Conservation (phyloP, 257 asterid species). For the Plantago major region DNA sequence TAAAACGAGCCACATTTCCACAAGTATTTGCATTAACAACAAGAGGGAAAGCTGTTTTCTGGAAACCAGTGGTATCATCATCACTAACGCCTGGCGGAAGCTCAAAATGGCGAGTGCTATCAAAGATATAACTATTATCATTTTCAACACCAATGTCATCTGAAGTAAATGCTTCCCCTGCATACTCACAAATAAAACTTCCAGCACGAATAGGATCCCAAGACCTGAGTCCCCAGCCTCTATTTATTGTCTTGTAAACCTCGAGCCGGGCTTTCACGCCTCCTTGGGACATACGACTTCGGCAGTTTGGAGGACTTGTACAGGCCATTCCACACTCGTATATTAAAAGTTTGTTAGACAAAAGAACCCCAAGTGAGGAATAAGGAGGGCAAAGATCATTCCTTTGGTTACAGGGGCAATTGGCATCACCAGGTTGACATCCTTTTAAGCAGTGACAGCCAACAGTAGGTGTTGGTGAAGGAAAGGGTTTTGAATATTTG, state of each 20-base stretch:
- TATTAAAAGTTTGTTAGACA: slow-evolving; percentile 47
- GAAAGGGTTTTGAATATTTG: slow-evolving; percentile 49
- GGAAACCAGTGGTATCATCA: slow-evolving; percentile 31
- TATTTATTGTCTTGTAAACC: slow-evolving; percentile 75
- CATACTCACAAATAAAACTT: slow-evolving; percentile 83
- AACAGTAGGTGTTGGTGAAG: slow-evolving; percentile 31
- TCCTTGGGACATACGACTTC: slow-evolving; percentile 69
- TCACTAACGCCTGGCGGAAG: slow-evolving; percentile 45
- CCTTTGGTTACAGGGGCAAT: slow-evolving; percentile 59
- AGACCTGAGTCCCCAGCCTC: slow-evolving; percentile 98
- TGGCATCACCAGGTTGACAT: slow-evolving; percentile 70
- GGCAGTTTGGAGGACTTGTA: slow-evolving; percentile 67
- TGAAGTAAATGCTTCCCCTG: slow-evolving; percentile 64
- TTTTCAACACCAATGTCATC: slow-evolving; percentile 35
- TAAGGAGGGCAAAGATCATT: slow-evolving; percentile 65
- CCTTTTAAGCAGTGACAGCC: slow-evolving; percentile 80
- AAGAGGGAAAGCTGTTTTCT: slow-evolving; percentile 61
- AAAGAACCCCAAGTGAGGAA: slow-evolving; percentile 58
- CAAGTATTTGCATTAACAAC: slow-evolving; percentile 54
- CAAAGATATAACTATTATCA: slow-evolving; percentile 58
- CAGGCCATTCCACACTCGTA: slow-evolving; percentile 77
- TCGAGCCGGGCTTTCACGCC: slow-evolving; percentile 64
- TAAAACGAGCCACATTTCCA: slow-evolving; percentile 90
- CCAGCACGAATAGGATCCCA: slow-evolving; percentile 94
- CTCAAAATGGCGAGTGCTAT: slow-evolving; percentile 65